Percentiles rank a stretch among this genome's conserved stretches.
These are phyloP conservation scores for Poa pratensis DNA, from an alignment of 176 grass and related monocot genomes.

Conservation along the genomic window DNA sequence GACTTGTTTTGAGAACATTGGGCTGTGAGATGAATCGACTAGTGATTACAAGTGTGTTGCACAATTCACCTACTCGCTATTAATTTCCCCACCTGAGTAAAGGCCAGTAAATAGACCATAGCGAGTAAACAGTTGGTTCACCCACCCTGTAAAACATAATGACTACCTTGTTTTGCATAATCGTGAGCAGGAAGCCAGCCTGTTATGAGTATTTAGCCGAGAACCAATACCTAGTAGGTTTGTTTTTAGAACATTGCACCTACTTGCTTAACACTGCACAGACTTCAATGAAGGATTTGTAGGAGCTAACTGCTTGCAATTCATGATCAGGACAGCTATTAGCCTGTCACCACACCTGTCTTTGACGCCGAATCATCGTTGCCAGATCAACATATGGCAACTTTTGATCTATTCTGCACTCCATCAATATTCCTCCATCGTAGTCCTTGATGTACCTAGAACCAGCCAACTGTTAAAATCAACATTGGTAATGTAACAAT, in stretches of 20 bases:
- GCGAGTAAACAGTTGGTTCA: not conserved
- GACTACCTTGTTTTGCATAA: slow-evolving; percentile 16
- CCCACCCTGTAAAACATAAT: not conserved
- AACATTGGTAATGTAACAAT: slow-evolving; percentile 16
- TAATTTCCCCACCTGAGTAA: not conserved
- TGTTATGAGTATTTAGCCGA: not conserved
- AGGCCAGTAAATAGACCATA: slow-evolving; percentile 4
- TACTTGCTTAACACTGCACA: slow-evolving; percentile 7
- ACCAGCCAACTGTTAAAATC: slow-evolving; percentile 36
- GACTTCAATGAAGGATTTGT: not conserved
- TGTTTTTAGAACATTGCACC: not conserved
- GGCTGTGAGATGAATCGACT: not conserved
- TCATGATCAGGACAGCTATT: slow-evolving; percentile 27
- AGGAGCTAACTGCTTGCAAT: not conserved
- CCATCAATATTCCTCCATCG: slow-evolving; percentile 99
- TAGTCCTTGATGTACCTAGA: slow-evolving; percentile 98
- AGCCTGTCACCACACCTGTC: slow-evolving; percentile 67
- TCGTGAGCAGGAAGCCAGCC: not conserved
- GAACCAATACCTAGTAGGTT: not conserved
- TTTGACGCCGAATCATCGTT: slow-evolving; percentile 94
- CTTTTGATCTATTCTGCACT: slow-evolving; percentile 94
- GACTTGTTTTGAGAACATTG: not conserved
- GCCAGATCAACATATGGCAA: slow-evolving; percentile 97
- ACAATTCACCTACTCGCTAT: not conserved
- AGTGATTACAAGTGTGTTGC: not conserved